Evolutionary conservation across 305 asterid species (phyloP).

Genomic region (Salvia sclarea): DNA sequence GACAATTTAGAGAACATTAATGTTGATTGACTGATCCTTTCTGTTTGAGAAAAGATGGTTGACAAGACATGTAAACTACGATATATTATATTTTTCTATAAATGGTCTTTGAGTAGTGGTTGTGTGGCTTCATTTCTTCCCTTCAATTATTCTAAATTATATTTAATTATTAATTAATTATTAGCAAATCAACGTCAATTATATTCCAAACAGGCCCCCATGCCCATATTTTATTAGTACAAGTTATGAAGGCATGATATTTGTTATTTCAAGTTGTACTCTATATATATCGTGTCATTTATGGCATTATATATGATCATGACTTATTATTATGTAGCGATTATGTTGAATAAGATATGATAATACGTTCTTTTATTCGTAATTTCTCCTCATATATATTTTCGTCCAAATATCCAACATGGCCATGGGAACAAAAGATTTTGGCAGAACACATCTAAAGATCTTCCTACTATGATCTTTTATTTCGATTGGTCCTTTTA

Average conservation of each 20-base stretch:
- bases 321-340: too few relatives aligned
- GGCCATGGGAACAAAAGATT: not conserved
- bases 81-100: not conserved
- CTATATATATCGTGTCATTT: too few relatives aligned
- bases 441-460: too few relatives aligned
- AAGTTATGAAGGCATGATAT: too few relatives aligned
- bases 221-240: not conserved
- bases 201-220: too few relatives aligned
- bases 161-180: too few relatives aligned
- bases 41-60: not conserved
- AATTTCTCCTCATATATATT: not conserved
- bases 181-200: not conserved
- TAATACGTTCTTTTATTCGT: not conserved
- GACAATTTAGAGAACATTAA: conserved; percentile 30
- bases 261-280: too few relatives aligned
- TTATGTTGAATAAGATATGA: too few relatives aligned
- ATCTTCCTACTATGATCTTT: too few relatives aligned
- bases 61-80: conserved; percentile 18
- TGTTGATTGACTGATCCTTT: conserved; percentile 20
- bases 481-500: too few relatives aligned
- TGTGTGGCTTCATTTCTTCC: not conserved
- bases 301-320: too few relatives aligned
- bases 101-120: not conserved
- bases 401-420: not conserved
- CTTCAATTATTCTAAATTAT: not conserved